These are phyloP conservation scores for Tricholoma flavovirens DNA, from an alignment of 768 basidiomycete species.

Conservation along the genomic window DNA sequence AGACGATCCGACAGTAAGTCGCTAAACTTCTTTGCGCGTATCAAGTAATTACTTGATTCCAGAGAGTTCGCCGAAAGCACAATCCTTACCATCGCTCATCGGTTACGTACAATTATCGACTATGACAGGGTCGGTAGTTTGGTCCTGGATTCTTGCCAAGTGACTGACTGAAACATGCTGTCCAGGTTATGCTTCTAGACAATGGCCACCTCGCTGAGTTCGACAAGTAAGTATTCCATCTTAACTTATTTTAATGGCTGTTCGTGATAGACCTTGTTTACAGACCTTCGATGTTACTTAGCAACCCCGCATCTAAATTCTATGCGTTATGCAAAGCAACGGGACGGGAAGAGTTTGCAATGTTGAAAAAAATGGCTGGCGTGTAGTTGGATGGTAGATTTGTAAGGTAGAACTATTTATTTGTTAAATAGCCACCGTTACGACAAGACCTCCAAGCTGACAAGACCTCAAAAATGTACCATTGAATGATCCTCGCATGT, in stretches of 20 bases:
- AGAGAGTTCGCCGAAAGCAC: conserved; percentile 79
- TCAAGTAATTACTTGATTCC: background rate
- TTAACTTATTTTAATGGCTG: conserved; percentile 18
- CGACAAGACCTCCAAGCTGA: no score
- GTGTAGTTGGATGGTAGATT: conserved; percentile 15
- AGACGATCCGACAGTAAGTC: conserved; percentile 72
- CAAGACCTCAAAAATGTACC: no score
- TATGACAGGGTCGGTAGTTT: conserved; percentile 61
- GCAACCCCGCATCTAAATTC: conserved; percentile 55
- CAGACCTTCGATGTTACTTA: conserved; percentile 51
- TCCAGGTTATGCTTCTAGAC: conserved; percentile 71
- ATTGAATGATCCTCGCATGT: no score
- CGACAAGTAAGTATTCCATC: conserved; percentile 37
- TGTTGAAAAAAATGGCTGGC: conserved; percentile 63
- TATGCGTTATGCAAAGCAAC: conserved; percentile 67
- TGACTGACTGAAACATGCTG: background rate
- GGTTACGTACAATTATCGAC: conserved; percentile 74
- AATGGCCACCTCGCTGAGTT: conserved; percentile 77
- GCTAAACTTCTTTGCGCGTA: background rate
- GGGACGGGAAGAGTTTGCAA: conserved; percentile 63
- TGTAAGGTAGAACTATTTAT: no score
- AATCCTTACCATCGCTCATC: conserved; percentile 79
- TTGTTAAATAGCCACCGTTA: no score
- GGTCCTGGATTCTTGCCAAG: background rate
- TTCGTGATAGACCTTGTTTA: background rate